Base-by-base conservation (phyloP, 176 grass and related monocot genomes). In the Luzula sylvatica region DNA sequence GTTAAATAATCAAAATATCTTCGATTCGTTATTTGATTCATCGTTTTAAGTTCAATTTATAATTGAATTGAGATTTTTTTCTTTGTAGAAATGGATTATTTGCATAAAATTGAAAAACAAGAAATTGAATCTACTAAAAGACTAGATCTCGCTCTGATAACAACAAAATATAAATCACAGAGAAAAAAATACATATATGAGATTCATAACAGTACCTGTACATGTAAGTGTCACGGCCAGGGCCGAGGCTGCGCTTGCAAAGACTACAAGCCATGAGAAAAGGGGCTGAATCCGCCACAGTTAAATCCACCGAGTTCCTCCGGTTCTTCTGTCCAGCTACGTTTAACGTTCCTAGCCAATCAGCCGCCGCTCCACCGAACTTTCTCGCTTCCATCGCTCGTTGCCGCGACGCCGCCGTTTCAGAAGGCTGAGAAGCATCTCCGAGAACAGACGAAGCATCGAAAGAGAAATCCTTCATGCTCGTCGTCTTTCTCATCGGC, bases 181-280 rank as follows among this genome's bases (percentile, higher is more conserved):
- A 47, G 46, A 61, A 26, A 35, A 35, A 35, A 35, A 35, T 7
- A 35, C 5, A 35, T 35, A 8, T 11, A 27, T 63, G 1, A 30
- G 42, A 32, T 30, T 32, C 0, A 17, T 5, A n/a, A 5, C 50
- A 68, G 3, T 50, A 83, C 90, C 81, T 96, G 43, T 96, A 96
- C 26, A 96, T 96, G 65, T 66, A 96, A 42, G 70, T 88, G 71
- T 96, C 90, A 2, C 75, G 65, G 63, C 84, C 90, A 0, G 80
- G 90, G 15, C 90, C 80, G 50, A 96, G 90, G 55, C 41, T 41
- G 2, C 65, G 67, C 39, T 72, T 59, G 71, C 90, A 96, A 17
- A 89, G 72, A 49, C 68, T 70, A 46, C 90, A 96, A 20, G 58
- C 74, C 65, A 53, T 82, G 14, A 89, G 47, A 62, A 96, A 96